Conservation (phyloP, 2,329 filamentous ascomycete genomes). For the Nigrospora sphaerica region DNA sequence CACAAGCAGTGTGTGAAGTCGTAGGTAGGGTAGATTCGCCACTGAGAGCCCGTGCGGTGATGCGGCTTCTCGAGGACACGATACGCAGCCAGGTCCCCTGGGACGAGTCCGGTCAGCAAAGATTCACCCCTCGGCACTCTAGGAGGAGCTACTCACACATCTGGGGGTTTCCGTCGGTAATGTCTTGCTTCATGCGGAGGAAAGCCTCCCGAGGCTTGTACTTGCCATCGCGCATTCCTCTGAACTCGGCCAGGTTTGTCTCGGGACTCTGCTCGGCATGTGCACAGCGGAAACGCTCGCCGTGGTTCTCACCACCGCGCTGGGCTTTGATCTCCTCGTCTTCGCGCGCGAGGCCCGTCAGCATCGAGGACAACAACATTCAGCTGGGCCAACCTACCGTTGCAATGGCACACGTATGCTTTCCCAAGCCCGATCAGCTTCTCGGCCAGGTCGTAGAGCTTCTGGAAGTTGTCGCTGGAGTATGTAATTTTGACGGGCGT, state of each 20-base stretch:
- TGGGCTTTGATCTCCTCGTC: conserved; percentile 80
- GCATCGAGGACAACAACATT: not conserved
- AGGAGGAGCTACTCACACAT: conserved; percentile 35
- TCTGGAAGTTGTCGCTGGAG: conserved; percentile 84
- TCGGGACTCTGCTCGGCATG: conserved; percentile 71
- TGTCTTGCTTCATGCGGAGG: conserved; percentile 89
- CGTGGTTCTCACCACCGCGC: conserved; percentile 67
- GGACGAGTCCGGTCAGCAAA: not conserved
- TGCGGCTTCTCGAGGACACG: conserved; percentile 68
- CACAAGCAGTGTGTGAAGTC: conserved; percentile 88
- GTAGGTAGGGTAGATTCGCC: conserved; percentile 93
- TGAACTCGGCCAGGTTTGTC: conserved; percentile 74
- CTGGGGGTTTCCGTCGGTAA: conserved; percentile 77
- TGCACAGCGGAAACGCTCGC: conserved; percentile 68
- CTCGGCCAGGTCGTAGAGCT: conserved; percentile 82
- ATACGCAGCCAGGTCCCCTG: conserved; percentile 85
- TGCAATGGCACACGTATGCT: conserved; percentile 85
- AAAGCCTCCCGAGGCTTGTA: conserved; percentile 80
- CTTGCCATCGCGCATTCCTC: conserved; percentile 85
- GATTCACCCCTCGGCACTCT: not conserved
- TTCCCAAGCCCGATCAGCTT: conserved; percentile 66
- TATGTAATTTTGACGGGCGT: conserved; percentile 74
- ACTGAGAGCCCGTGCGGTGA: conserved; percentile 72
- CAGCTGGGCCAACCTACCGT: conserved; percentile 28
- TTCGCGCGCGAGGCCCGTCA: conserved; percentile 9